These are phyloP conservation scores for Talaromyces sp. DNA, from an alignment of 2,329 filamentous ascomycete genomes.

Conservation along the genomic window DNA sequence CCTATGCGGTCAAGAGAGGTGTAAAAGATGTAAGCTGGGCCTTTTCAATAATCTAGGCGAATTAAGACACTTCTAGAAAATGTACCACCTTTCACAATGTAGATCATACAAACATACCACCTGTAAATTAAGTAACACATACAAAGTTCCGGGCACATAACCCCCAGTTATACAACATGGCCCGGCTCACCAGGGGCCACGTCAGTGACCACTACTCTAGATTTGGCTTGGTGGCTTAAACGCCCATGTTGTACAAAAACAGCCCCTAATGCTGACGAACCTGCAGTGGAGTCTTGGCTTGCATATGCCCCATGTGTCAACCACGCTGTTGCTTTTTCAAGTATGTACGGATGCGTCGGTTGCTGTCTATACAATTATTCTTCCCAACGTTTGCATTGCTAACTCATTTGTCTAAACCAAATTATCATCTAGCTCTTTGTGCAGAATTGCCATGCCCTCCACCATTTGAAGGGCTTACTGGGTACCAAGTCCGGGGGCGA, in stretches of 20 bases:
- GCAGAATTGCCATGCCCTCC: not conserved
- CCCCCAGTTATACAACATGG: not conserved
- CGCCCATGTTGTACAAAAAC: not conserved
- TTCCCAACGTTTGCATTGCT: not conserved
- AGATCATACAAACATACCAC: not conserved
- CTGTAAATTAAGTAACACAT: not conserved
- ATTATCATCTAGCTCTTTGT: not conserved
- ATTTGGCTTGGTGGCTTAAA: not conserved
- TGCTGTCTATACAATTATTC: not conserved
- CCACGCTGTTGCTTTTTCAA: not conserved
- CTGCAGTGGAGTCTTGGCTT: not conserved
- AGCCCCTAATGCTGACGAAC: not conserved
- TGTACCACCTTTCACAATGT: not conserved
- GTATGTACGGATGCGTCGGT: no score
- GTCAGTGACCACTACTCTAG: not conserved
- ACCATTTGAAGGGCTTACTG: not conserved
- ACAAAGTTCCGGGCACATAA: no score
- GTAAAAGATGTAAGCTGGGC: not conserved
- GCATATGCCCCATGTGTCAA: not conserved
- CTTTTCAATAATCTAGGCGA: not conserved
- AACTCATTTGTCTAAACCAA: not conserved
- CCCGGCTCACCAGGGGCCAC: not conserved
- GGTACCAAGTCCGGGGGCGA: not conserved
- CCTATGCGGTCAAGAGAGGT: not conserved
- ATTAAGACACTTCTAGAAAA: not conserved